Conservation (phyloP, 75 land plant species). For the Pinus tabuliformis region DNA sequence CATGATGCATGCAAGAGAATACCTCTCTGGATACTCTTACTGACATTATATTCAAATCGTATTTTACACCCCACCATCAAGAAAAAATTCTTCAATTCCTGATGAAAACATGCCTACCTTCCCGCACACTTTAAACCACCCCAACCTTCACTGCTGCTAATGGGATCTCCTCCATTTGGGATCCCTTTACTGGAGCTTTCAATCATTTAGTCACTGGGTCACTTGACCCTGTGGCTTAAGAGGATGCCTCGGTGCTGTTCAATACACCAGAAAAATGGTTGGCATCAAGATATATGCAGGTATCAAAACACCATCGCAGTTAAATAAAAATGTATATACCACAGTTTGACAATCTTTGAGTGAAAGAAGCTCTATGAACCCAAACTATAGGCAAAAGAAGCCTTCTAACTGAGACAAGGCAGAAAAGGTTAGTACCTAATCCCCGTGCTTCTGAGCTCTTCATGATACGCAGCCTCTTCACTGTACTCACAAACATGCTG, state of each 20-base stretch:
- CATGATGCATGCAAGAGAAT: slow-evolving; percentile 2
- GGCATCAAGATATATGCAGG: neutral
- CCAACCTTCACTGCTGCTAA: slow-evolving; percentile 3
- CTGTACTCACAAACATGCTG: slow-evolving; percentile 76
- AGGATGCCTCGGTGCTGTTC: slow-evolving; percentile 7
- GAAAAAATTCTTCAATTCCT: neutral
- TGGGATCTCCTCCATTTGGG: neutral
- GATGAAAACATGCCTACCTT: neutral
- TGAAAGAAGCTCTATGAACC: neutral
- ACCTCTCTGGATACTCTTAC: slow-evolving; percentile 4
- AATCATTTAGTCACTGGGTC: neutral
- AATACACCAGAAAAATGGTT: neutral
- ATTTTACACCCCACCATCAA: slow-evolving; percentile 3
- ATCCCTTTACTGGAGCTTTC: neutral
- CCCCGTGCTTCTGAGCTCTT: slow-evolving; percentile 67
- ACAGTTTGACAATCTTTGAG: neutral
- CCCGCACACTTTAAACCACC: slow-evolving; percentile 4
- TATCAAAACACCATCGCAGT: neutral
- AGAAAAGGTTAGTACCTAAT: slow-evolving; percentile 30
- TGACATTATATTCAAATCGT: slow-evolving; percentile 6
- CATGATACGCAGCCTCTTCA: slow-evolving; percentile 80
- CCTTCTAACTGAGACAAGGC: neutral
- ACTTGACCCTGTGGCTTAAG: slow-evolving; percentile 9
- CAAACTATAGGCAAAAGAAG: neutral
- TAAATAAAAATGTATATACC: neutral